Evolutionary conservation across 176 grass and related monocot species (phyloP).

Genomic region (Oryza meridionalis): DNA sequence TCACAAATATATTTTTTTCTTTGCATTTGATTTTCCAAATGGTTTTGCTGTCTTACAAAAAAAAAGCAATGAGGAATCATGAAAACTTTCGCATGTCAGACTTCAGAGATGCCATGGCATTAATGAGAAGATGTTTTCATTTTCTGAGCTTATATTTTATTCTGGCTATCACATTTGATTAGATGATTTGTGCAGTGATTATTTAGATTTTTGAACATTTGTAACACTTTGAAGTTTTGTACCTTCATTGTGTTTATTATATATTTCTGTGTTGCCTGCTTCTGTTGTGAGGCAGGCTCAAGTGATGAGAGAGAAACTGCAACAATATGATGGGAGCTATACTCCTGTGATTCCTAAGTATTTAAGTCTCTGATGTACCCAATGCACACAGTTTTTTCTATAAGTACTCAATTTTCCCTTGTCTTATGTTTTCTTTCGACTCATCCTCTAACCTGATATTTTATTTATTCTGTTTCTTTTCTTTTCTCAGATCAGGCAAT

Average conservation of each 20-base stretch:
- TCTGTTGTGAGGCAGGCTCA: constrained; percentile 1
- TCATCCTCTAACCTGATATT: not conserved
- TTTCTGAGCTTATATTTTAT: constrained; percentile 10
- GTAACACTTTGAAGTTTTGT: not conserved
- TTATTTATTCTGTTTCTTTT: not conserved
- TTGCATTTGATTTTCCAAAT: too few relatives aligned
- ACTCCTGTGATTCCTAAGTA: constrained; percentile 33
- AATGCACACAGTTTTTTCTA: not conserved
- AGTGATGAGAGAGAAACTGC: constrained; percentile 39
- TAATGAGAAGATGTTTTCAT: constrained; percentile 55
- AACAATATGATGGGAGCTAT: constrained; percentile 41
- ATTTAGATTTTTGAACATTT: not conserved
- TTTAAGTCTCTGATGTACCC: constrained; percentile 50
- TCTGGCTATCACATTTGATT: not conserved
- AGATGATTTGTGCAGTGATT: too few relatives aligned
- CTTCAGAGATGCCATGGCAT: constrained; percentile 53
- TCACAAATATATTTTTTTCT: too few relatives aligned
- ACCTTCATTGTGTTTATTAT: not conserved
- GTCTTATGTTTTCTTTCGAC: not conserved
- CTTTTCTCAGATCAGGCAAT: not conserved
- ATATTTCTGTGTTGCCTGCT: not conserved
- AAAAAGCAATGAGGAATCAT: constrained; percentile 20
- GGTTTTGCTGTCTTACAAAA: not conserved
- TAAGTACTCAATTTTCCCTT: not conserved
- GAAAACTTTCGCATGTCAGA: constrained; percentile 50